Evolutionary conservation across 73 alveolate genomes (phyloP).

Genomic region (Paramecium primaurelia): DNA sequence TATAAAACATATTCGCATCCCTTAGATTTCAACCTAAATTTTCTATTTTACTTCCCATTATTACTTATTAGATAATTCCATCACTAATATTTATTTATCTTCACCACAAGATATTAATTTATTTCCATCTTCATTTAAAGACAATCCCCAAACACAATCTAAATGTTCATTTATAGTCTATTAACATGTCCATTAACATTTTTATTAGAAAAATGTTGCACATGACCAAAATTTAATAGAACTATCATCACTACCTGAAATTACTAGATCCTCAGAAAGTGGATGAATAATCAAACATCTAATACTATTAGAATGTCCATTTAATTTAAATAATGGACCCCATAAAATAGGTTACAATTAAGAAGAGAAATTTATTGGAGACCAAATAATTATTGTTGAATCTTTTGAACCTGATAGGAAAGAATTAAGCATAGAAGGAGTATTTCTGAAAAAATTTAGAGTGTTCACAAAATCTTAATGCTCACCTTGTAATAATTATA

Average conservation of each 20-base stretch:
- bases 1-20: background rate
- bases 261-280: background rate
- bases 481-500: background rate
- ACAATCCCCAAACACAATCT: background rate
- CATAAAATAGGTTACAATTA: background rate
- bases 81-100: background rate
- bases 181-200: background rate
- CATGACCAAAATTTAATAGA: background rate
- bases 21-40: background rate
- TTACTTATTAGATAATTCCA: background rate
- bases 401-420: background rate
- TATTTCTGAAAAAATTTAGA: background rate
- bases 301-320: background rate
- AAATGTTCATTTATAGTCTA: background rate
- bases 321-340: background rate
- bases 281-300: background rate
- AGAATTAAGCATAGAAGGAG: background rate
- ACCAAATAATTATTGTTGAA: background rate
- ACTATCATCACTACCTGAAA: background rate
- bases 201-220: background rate
- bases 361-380: background rate
- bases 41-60: background rate
- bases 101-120: background rate
- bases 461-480: background rate
- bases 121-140: background rate